A percentile compares a stretch with the other conserved stretches of the same genome.
These are phyloP conservation scores for Diplodia sapinea DNA, from an alignment of 2,329 filamentous ascomycete genomes.

Conservation along the genomic window DNA sequence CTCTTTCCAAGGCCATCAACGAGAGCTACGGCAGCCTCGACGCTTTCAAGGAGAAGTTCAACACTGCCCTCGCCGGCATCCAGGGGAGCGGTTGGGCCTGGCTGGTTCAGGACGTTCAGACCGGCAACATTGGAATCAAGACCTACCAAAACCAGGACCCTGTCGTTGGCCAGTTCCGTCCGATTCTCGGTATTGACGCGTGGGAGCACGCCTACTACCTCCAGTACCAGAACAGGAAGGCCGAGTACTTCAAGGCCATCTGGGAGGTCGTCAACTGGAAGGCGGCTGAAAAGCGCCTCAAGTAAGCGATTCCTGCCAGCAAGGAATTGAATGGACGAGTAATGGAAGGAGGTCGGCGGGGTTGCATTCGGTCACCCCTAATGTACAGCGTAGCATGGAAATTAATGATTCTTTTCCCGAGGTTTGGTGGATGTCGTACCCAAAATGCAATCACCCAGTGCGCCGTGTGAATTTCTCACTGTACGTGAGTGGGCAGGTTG, in stretches of 20 bases:
- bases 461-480: no score
- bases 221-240: constrained; percentile 96
- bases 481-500: neutral
- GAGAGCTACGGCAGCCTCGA: constrained; percentile 64
- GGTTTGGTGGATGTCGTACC: neutral
- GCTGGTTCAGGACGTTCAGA: constrained; percentile 67
- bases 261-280: constrained; percentile 98
- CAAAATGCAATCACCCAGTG: neutral
- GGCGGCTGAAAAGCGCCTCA: constrained; percentile 78
- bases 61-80: constrained; percentile 67
- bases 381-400: constrained; percentile 18
- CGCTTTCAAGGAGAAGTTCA: constrained; percentile 67
- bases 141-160: constrained; percentile 89
- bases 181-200: constrained; percentile 86
- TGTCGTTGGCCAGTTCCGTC: constrained; percentile 80
- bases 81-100: constrained; percentile 70
- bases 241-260: constrained; percentile 90
- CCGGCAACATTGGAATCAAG: constrained; percentile 65
- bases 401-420: neutral
- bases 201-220: constrained; percentile 98
- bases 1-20: constrained; percentile 64
- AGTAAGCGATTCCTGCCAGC: constrained; percentile 45
- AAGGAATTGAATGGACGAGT: neutral
- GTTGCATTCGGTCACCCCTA: neutral
- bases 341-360: neutral